Evolutionary conservation across 1,284 basidiomycete species (phyloP), one percentile per base, ranked within the genome.

Genomic region (Sporisorium scitamineum): DNA sequence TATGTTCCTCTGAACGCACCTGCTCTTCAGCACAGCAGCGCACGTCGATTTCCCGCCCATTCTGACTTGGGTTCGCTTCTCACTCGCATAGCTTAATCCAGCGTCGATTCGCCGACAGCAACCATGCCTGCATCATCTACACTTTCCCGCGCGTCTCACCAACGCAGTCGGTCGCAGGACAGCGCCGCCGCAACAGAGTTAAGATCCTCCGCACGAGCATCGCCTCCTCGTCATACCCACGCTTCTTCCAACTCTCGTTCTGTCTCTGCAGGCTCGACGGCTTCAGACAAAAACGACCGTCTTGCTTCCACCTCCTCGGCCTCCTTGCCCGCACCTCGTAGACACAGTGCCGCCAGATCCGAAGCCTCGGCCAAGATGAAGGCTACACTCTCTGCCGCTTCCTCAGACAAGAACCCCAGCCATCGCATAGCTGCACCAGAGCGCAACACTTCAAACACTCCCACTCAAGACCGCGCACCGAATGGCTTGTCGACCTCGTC

Each of bases 281-380:
- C 16, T 13, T 60, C 68, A 16, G 47, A 52, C 20, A 42, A 18
- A 2, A 44, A 54, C 20, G 57, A 70, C 20, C 57, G 56, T 42
- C 56, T 70, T 18, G 34, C 61, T 5, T 58, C 66, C 3, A 26
- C 34, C 3, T 44, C 64, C 6, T 32, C 39, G 4, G 45, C 65
- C 10, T 34, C 59, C 20, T 20, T 44, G 13, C 44, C 52, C 14
- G 18, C 52, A 6, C 32, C 67, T 6, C 67, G 72, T 24, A 69
- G 60, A 41, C 72, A 44, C 10, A 75, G 72, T 27, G 52, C 59
- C 37, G 73, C 73, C 2, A 63, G 73, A 31, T 65, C 60, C 8
- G 73, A 76, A 54, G 73, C 73, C 20, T 68, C 68, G 3, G 69
- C 69, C 39, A 76, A 76, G 57, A 45, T 76, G 61, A 71, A 64